These are phyloP conservation scores for Suhomyces bolitotheri DNA, from an alignment of 1,139 yeast species.

Conservation along the genomic window DNA sequence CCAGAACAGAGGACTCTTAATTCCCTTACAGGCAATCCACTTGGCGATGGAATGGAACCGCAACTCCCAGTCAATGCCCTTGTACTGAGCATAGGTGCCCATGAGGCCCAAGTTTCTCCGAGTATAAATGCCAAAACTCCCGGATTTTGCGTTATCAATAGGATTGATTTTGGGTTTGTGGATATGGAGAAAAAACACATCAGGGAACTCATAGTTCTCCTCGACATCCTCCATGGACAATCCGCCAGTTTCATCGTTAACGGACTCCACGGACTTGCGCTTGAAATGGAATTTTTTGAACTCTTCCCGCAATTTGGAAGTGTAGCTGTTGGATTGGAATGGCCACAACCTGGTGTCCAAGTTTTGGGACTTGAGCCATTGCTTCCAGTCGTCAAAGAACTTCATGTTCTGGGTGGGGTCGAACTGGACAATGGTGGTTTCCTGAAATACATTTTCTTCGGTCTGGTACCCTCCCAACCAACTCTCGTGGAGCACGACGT, in stretches of 20 bases:
- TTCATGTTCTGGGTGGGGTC: conserved; percentile 29
- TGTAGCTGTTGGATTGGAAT: conserved; percentile 29
- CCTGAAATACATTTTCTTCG: conserved; percentile 21
- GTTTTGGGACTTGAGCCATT: conserved; percentile 24
- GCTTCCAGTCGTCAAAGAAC: conserved; percentile 30
- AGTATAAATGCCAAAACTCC: conserved; percentile 19
- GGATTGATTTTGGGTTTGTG: conserved; percentile 46
- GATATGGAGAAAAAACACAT: conserved; percentile 39
- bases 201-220: conserved; percentile 22
- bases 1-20: conserved; percentile 28
- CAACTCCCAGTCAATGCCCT: conserved; percentile 36
- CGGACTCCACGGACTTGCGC: conserved; percentile 5
- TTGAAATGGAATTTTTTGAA: conserved; percentile 20
- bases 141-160: conserved; percentile 24
- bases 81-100: conserved; percentile 19
- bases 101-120: conserved; percentile 27
- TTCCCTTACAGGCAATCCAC: conserved; percentile 38
- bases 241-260: conserved; percentile 6
- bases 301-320: conserved; percentile 24
- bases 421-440: conserved; percentile 36
- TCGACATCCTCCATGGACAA: conserved; percentile 3
- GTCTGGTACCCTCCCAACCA: conserved; percentile 28
- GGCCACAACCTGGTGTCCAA: conserved; percentile 35
- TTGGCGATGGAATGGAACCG: conserved; percentile 35
- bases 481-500: conserved; percentile 25